phyloP scores from a whole-genome alignment of 1,284 basidiomycete genomes.

The Ganoderma lingzhi region DNA sequence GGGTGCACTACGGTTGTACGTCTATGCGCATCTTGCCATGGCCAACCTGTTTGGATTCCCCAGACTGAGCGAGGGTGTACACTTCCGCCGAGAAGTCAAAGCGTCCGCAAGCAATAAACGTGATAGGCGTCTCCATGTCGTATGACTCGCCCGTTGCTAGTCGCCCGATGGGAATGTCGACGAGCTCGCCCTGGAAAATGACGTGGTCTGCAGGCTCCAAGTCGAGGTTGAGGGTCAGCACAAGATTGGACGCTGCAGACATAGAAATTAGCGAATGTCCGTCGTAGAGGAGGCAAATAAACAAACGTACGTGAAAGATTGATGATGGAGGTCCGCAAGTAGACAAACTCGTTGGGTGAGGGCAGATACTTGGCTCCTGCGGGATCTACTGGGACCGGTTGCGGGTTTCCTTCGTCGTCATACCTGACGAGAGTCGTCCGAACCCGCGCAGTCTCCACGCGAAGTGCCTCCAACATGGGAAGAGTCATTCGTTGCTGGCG shows the following conservation, averaged over 20 bases:
- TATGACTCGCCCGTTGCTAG: slow-evolving; percentile 60
- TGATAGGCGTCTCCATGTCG: slow-evolving; percentile 66
- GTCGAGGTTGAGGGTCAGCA: slow-evolving; percentile 62
- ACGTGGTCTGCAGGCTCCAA: slow-evolving; percentile 69
- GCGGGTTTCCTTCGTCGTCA: slow-evolving; percentile 40
- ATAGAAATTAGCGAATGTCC: slow-evolving; percentile 16
- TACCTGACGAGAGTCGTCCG: slow-evolving; percentile 60
- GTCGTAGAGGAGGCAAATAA: background rate
- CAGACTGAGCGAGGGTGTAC: slow-evolving; percentile 39
- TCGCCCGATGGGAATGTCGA: slow-evolving; percentile 66
- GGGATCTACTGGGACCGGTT: slow-evolving; percentile 34
- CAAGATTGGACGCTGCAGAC: slow-evolving; percentile 54
- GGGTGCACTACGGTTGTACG: slow-evolving; percentile 24
- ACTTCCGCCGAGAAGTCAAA: slow-evolving; percentile 75
- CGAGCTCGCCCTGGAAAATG: slow-evolving; percentile 72
- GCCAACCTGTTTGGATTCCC: slow-evolving; percentile 27
- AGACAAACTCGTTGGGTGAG: slow-evolving; percentile 65
- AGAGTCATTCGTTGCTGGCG: slow-evolving; percentile 79
- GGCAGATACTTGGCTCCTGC: slow-evolving; percentile 54
- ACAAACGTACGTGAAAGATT: slow-evolving; percentile 65
- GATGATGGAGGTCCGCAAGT: slow-evolving; percentile 60
- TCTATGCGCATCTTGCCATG: slow-evolving; percentile 34
- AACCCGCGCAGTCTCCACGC: slow-evolving; percentile 67
- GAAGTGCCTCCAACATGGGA: slow-evolving; percentile 79
- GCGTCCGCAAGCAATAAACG: slow-evolving; percentile 78